These are phyloP conservation scores for Podila minutissima DNA, from an alignment of 192 early-diverging fungal species.

Conservation along the genomic window DNA sequence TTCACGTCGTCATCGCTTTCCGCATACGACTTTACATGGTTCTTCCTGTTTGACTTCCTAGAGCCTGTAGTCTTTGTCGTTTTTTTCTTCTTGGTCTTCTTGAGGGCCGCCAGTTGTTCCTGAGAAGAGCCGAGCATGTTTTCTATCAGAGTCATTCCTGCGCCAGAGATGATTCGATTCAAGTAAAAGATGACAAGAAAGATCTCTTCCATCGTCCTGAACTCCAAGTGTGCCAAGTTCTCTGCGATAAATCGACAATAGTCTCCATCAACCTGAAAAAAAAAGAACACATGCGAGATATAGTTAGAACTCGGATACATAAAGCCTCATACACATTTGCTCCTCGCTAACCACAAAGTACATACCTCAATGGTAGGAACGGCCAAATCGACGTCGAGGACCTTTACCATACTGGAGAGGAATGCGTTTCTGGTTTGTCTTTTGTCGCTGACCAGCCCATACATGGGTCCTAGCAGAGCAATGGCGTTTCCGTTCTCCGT, in stretches of 20 bases:
- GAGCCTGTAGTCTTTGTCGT: too few relatives aligned
- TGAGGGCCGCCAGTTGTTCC: neutral
- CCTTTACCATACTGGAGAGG: conserved; percentile 71
- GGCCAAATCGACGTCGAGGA: conserved; percentile 70
- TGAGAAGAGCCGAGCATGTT: neutral
- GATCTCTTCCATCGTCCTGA: conserved; percentile 84
- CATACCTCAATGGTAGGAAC: conserved; percentile 16
- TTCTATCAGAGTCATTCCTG: conserved; percentile 61
- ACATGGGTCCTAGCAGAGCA: conserved; percentile 74
- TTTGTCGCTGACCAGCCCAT: conserved; percentile 72
- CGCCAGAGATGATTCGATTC: conserved; percentile 76
- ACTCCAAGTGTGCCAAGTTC: conserved; percentile 83
- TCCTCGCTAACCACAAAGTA: conserved; percentile 6
- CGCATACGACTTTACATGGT: too few relatives aligned
- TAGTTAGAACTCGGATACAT: conserved; percentile 13
- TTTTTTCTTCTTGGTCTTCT: too few relatives aligned
- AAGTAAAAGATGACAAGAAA: conserved; percentile 77
- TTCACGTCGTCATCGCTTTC: neutral
- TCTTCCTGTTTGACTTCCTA: too few relatives aligned
- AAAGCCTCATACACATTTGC: conserved; percentile 8
- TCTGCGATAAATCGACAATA: conserved; percentile 85
- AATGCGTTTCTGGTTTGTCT: conserved; percentile 78
- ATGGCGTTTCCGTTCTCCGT: conserved; percentile 52
- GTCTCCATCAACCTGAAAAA: conserved; percentile 57
- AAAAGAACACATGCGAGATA: conserved; percentile 4